Percentiles rank a stretch among this genome's conserved stretches.
Conservation (phyloP, 495 filamentous ascomycete species). For the Sabuloglossum arenarium region DNA sequence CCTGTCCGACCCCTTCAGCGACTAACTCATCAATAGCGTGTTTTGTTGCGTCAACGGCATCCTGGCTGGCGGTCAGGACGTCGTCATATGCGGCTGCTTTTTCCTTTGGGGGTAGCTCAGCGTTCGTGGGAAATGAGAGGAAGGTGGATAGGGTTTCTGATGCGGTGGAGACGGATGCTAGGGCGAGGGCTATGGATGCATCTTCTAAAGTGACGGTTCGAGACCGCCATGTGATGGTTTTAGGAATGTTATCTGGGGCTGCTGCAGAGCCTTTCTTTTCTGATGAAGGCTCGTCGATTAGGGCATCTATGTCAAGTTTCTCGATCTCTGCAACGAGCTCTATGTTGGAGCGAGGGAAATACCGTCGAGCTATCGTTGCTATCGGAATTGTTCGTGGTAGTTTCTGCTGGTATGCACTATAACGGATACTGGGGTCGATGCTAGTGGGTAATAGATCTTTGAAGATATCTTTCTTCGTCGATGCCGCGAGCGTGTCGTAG, state of each 20-base stretch:
- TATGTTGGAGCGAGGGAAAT: slow-evolving; percentile 42
- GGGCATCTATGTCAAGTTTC: slow-evolving; percentile 45
- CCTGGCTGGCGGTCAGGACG: slow-evolving; percentile 75
- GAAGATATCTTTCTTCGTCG: slow-evolving; percentile 48
- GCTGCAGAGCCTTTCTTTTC: slow-evolving; percentile 30
- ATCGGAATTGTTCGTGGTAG: slow-evolving; percentile 66
- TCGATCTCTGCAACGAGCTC: slow-evolving; percentile 44
- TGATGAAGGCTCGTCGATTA: slow-evolving; percentile 41
- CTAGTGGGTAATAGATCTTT: slow-evolving; percentile 67
- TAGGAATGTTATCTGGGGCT: slow-evolving; percentile 34
- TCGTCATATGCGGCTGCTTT: slow-evolving; percentile 75
- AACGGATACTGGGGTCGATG: slow-evolving; percentile 83
- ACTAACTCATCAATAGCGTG: slow-evolving; percentile 77
- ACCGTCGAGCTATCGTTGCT: slow-evolving; percentile 50
- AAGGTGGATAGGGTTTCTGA: slow-evolving; percentile 34
- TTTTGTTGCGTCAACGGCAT: slow-evolving; percentile 83
- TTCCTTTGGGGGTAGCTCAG: slow-evolving; percentile 28
- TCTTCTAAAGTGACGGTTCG: slow-evolving; percentile 79
- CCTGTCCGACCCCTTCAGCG: slow-evolving; percentile 61
- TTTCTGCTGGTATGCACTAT: slow-evolving; percentile 79
- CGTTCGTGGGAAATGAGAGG: slow-evolving; percentile 33
- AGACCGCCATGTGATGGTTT: slow-evolving; percentile 71
- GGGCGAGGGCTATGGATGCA: slow-evolving; percentile 65
- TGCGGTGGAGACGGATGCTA: slow-evolving; percentile 33
- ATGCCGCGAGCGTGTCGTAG: slow-evolving; percentile 53